Evolutionary conservation across 2,329 filamentous ascomycete species (phyloP).

Genomic region (Ophiostoma angusticollis): DNA sequence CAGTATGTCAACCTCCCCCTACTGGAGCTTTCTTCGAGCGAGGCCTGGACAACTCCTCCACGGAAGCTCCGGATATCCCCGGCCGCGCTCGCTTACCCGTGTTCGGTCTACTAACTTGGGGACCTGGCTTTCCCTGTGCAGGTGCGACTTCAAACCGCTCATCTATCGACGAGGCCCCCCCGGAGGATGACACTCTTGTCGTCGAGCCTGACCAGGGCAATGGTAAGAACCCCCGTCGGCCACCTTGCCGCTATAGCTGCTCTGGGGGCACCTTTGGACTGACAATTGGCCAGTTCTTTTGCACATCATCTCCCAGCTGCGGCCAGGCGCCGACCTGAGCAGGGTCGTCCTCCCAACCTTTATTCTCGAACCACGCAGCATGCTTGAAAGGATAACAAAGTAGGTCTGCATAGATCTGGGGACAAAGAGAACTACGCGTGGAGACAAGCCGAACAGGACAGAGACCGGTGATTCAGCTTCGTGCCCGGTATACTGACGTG

Average conservation of each 20-base stretch:
- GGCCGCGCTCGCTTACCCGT: conserved; percentile 2
- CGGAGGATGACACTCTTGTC: conserved; percentile 63
- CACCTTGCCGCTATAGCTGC: background rate
- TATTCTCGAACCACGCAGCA: conserved; percentile 92
- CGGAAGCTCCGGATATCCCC: background rate
- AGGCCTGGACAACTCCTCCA: background rate
- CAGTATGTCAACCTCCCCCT: conserved; percentile 18
- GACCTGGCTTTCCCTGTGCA: conserved; percentile 2
- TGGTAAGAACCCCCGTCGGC: conserved; percentile 41
- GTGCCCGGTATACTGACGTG: conserved; percentile 6
- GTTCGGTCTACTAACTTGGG: too few species aligned
- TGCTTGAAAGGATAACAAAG: conserved; percentile 99
- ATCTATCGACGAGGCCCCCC: conserved; percentile 42
- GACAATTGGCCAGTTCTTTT: conserved; percentile 58
- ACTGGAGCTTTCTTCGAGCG: background rate
- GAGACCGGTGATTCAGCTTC: too few species aligned
- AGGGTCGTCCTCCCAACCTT: conserved; percentile 92
- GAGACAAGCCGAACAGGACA: too few species aligned
- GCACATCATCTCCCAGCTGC: conserved; percentile 93
- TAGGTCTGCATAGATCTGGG: conserved; percentile 32
- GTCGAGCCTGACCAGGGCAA: conserved; percentile 91
- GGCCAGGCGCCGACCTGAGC: conserved; percentile 88
- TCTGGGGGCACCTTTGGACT: background rate
- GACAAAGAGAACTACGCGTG: too few species aligned
- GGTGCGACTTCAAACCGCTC: conserved; percentile 21